Percentiles rank a stretch among this genome's conserved stretches.
Evolutionary conservation across 371 early-diverging fungal genomes (phyloP).

Genomic region (Mortierella sp.): DNA sequence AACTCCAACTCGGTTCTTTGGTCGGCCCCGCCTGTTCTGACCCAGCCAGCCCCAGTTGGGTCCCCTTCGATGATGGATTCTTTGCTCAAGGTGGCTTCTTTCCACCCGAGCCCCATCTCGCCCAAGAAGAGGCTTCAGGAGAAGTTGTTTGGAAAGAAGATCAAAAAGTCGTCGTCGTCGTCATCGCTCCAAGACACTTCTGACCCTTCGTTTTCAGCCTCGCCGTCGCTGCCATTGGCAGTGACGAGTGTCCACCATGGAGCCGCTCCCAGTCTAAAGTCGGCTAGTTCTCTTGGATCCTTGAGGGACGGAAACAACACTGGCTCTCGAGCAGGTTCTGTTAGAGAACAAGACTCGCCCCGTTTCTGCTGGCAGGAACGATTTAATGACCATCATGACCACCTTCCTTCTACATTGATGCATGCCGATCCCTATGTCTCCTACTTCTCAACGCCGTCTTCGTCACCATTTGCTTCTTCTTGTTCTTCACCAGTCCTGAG

Average conservation of each 20-base stretch:
- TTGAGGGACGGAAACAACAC: too few relatives aligned
- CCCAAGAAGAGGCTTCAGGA: not conserved
- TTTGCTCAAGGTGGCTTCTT: not conserved
- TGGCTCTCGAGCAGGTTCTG: too few relatives aligned
- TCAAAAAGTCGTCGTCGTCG: not conserved
- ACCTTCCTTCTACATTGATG: too few relatives aligned
- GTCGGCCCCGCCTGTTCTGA: not conserved
- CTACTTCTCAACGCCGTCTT: too few relatives aligned
- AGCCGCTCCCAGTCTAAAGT: not conserved
- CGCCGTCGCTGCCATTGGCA: not conserved
- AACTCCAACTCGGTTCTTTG: not conserved
- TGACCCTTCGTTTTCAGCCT: not conserved
- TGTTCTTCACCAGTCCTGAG: too few relatives aligned
- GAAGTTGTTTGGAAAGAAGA: not conserved
- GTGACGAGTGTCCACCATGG: not conserved
- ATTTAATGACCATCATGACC: too few relatives aligned
- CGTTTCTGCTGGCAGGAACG: too few relatives aligned
- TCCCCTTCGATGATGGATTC: not conserved
- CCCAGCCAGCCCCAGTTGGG: too few relatives aligned
- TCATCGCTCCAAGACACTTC: not conserved
- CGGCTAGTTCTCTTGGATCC: not conserved
- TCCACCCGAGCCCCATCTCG: not conserved
- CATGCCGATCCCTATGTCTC: too few relatives aligned
- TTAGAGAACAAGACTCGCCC: too few relatives aligned
- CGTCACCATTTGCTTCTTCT: too few relatives aligned